Base-by-base conservation (phyloP, 495 filamentous ascomycete species). In the Tuber aestivum region DNA sequence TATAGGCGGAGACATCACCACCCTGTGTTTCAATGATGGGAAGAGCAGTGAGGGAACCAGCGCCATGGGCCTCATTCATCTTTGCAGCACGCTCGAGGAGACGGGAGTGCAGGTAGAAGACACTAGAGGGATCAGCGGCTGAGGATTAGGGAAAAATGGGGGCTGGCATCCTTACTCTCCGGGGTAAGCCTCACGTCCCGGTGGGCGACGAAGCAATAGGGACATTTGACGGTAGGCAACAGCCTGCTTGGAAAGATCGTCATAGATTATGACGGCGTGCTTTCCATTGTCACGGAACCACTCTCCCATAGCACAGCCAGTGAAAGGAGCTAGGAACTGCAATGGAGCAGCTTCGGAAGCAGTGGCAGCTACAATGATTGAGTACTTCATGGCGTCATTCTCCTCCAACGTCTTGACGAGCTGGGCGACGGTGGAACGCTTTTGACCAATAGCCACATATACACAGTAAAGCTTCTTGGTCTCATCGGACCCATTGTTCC, bases 141-240 rank as follows among this genome's bases (percentile, higher is more conserved):
- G 68, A 42, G n/a, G n/a, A 40, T 27, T 35, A 40, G 23, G 45
- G 32, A 40, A 61, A 41, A 74, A 9, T 23, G 41, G 37, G 44
- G 44, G 16, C 18, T 21, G 44, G 71, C 37, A 8, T 74, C 86
- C 87, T 84, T 84, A 89, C 87, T 99, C 95, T 90, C 95, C 95
- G 84, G 95, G 95, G 89, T 98, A 98, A 83, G 95, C 96, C 92
- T 99, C 96, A 95, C 95, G 95, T 87, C 95, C 95, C 75, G 95
- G 95, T 82, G 95, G 95, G 89, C 95, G 95, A 90, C 95, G 96
- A 84, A 99, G 94, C 82, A 99, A 88, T 72, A 99, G 93, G 78
- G 95, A 98, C 95, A 99, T 99, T 87, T 99, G 95, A 89, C 95
- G 95, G 87, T 99, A 99, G 81, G 95, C 95, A 83, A 99, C 95